Conservation (phyloP, 108 stramenopile genomes). For the Nitzschia sp. region DNA sequence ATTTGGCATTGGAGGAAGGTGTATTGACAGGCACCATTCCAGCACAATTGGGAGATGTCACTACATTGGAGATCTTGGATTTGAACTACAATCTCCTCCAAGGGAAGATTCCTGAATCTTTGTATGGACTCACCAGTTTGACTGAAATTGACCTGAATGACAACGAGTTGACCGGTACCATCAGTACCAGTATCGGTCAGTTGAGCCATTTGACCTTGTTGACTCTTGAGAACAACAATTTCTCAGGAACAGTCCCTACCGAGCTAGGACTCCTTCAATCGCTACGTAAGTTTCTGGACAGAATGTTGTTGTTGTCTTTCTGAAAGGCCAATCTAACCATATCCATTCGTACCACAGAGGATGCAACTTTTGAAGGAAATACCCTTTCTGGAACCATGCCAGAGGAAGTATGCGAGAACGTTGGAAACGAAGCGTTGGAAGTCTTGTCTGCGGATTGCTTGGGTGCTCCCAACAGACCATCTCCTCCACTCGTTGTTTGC, state of each 20-base stretch:
- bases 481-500: constrained; percentile 50
- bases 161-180: constrained; percentile 60
- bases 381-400: constrained; percentile 56
- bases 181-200: constrained; percentile 48
- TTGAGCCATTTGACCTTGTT: constrained; percentile 53
- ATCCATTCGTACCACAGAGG: constrained; percentile 16
- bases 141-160: constrained; percentile 70
- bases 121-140: constrained; percentile 49
- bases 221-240: constrained; percentile 59
- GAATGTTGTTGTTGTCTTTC: not conserved
- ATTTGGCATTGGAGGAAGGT: constrained; percentile 58
- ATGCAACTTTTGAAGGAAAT: constrained; percentile 51
- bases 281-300: constrained; percentile 35
- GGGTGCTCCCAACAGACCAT: constrained; percentile 41
- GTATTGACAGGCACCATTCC: constrained; percentile 61
- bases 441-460: constrained; percentile 45
- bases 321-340: not conserved
- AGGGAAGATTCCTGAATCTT: constrained; percentile 54
- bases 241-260: constrained; percentile 60
- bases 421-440: constrained; percentile 4
- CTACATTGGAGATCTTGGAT: constrained; percentile 46
- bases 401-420: constrained; percentile 34
- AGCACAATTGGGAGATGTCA: constrained; percentile 31
- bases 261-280: constrained; percentile 38
- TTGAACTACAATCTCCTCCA: constrained; percentile 61